These are phyloP conservation scores for Nakazawaea pomicola DNA, from an alignment of 805 yeast species.

Conservation along the genomic window DNA sequence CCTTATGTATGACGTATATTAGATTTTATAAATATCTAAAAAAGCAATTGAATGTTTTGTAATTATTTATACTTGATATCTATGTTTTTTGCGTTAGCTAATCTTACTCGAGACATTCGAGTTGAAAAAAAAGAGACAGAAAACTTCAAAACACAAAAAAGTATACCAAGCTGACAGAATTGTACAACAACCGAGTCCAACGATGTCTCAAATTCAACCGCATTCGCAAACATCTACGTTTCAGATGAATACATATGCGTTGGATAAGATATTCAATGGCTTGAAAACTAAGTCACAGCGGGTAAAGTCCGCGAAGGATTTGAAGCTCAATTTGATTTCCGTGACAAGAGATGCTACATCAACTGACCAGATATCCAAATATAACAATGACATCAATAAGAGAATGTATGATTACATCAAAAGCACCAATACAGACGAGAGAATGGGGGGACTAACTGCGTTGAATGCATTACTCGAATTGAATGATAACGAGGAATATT, in stretches of 20 bases:
- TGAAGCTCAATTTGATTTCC: conserved; percentile 62
- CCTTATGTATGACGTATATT: not conserved
- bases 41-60: too few relatives aligned
- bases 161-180: not conserved
- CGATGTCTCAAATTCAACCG: conserved; percentile 11
- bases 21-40: too few relatives aligned
- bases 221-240: conserved; percentile 1
- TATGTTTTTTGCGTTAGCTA: too few relatives aligned
- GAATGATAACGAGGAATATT: conserved; percentile 55
- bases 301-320: conserved; percentile 60
- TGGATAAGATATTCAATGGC: conserved; percentile 49
- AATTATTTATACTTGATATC: too few relatives aligned
- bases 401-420: conserved; percentile 72
- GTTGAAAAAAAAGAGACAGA: not conserved
- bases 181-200: not conserved
- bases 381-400: conserved; percentile 81
- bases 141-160: not conserved
- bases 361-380: conserved; percentile 74
- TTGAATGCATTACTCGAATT: conserved; percentile 83
- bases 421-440: conserved; percentile 63
- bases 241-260: conserved; percentile 39
- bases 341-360: conserved; percentile 72
- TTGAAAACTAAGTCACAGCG: conserved; percentile 38
- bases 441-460: conserved; percentile 88
- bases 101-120: too few relatives aligned